Conservation (phyloP, 73 alveolate species). For the Paramecium tetraurelia region DNA sequence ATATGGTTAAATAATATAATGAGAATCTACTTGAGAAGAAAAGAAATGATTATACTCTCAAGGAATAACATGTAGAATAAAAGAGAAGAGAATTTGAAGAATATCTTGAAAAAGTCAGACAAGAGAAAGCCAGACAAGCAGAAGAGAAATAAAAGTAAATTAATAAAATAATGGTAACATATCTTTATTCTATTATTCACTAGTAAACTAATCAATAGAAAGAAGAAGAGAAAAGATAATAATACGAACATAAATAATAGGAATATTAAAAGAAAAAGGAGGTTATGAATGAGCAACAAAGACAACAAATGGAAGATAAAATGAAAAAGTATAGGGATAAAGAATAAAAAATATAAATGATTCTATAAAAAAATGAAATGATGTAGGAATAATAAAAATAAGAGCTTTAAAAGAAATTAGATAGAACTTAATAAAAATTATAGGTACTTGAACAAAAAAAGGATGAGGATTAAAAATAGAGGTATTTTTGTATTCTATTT, state of each 20-base stretch:
- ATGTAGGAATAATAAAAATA: conserved; percentile 38
- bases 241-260: not conserved
- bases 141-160: conserved; percentile 18
- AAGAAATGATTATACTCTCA: not conserved
- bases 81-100: conserved; percentile 46
- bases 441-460: not conserved
- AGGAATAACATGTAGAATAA: not conserved
- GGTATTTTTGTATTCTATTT: not conserved
- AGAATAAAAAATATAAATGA: not conserved
- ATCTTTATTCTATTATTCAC: not conserved
- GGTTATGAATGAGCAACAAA: not conserved
- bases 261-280: conserved; percentile 29
- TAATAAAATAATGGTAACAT: conserved; percentile 12
- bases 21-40: not conserved
- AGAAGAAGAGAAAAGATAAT: conserved; percentile 36
- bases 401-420: conserved; percentile 13
- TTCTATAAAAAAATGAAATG: not conserved
- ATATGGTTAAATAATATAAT: conserved; percentile 13
- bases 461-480: not conserved
- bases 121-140: conserved; percentile 2
- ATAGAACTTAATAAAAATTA: conserved; percentile 12
- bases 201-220: not conserved
- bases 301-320: conserved; percentile 4
- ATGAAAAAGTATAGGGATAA: conserved; percentile 12
- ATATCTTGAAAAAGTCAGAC: not conserved